Base-by-base conservation (phyloP, 257 asterid species). In the Fraxinus quadrangulata region DNA sequence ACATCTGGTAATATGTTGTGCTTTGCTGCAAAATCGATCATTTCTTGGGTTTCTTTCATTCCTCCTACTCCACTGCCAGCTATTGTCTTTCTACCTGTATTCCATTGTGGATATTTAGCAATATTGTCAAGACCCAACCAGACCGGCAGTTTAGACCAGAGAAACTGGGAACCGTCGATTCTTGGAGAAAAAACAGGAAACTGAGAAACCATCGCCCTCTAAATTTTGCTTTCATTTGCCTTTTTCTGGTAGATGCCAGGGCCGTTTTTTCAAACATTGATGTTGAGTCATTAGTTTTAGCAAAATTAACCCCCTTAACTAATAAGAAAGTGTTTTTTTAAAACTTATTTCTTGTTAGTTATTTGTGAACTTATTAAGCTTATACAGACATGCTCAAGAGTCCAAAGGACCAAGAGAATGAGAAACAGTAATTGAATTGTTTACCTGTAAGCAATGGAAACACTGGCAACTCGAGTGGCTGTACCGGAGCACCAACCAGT, bases 381-480 rank as follows among this genome's bases (percentile, higher is more conserved):
- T 42, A 40, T 40, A 11, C 49, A 40, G 14, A 40, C 49, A 40
- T 40, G 49, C 17, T 42, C 17, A 9, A 9, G 14, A 23, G 31
- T 61, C 4, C 23, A 3, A 61, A 61, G 54, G 3, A 19, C n/a
- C 14, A 31, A 11, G 47, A 39, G 21, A 9, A 5, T 1, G 28
- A 6, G 16, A 23, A 31, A 30, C 36, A 33, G 21, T 11, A 8
- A n/a, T 13, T 0, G 8, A 5, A 39, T 34, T 67, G 33, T 42
- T 45, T 73, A 86, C 90, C 90, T 17, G 70, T 0, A 70, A 86
- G 1, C 36, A 86, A 63, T 8, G 88, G 82, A 28, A 80, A 72
- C 7, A 72, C 74, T 6, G 88, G 89, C 34, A 86, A 30, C 69
- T 86, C 90, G 7, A 86, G 86, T 56, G 89, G 89, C 49, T 80